These are phyloP conservation scores for Penicillium sp. DNA, from an alignment of 2,329 filamentous ascomycete genomes.

Conservation along the genomic window DNA sequence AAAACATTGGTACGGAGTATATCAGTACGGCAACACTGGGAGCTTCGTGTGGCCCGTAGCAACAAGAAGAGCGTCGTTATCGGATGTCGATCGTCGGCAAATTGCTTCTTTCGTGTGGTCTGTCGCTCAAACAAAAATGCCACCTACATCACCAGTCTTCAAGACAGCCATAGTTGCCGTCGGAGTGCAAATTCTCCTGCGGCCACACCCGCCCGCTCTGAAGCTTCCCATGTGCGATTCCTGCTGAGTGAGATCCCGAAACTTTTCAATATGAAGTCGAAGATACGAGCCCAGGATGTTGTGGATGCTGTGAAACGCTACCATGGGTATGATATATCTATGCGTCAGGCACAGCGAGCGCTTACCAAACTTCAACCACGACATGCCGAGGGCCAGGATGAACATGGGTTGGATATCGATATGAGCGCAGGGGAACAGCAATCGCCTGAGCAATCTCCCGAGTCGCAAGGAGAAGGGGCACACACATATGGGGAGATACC, in stretches of 20 bases:
- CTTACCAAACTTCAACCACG: constrained; percentile 35
- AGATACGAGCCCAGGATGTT: constrained; percentile 37
- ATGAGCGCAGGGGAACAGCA: constrained; percentile 26
- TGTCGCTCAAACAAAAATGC: constrained; percentile 40
- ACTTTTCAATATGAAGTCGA: constrained; percentile 38
- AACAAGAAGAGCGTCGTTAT: constrained; percentile 43
- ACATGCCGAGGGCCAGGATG: constrained; percentile 20
- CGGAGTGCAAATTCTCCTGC: constrained; percentile 26
- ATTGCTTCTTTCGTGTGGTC: constrained; percentile 40
- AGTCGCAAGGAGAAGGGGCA: constrained; percentile 23
- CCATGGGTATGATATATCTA: constrained; percentile 40
- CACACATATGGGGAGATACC: constrained; percentile 27
- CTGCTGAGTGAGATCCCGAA: constrained; percentile 39
- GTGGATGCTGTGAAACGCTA: constrained; percentile 41
- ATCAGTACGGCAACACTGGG: constrained; percentile 42
- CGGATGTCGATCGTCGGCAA: constrained; percentile 37
- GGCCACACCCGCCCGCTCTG: constrained; percentile 36
- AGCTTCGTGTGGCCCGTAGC: constrained; percentile 39
- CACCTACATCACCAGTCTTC: constrained; percentile 40
- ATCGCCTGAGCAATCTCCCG: constrained; percentile 24
- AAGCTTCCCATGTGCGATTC: constrained; percentile 40
- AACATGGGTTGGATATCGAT: constrained; percentile 20
- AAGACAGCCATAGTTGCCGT: constrained; percentile 39
- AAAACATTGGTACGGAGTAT: constrained; percentile 38
- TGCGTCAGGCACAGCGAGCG: constrained; percentile 38